Percentiles rank a stretch among this genome's conserved stretches.
Evolutionary conservation across 176 grass and related monocot genomes (phyloP).

Genomic region (Canna indica): DNA sequence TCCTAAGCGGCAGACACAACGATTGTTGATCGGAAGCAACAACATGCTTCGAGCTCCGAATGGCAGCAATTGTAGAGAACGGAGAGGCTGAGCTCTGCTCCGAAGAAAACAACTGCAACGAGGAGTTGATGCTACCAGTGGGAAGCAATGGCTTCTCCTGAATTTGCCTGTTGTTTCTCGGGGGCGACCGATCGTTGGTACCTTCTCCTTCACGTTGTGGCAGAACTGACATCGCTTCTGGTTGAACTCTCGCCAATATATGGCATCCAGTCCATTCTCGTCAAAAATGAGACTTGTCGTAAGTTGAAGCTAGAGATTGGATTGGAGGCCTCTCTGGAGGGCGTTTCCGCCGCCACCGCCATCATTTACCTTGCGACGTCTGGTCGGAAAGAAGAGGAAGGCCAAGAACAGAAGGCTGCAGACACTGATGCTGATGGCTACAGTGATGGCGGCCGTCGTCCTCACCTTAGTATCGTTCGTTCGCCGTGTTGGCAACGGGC

Average conservation of each 20-base stretch:
- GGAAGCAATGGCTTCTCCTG: conserved; percentile 11
- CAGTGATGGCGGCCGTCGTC: conserved; percentile 62
- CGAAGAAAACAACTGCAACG: not conserved
- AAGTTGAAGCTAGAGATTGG: not conserved
- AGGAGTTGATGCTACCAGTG: conserved; percentile 3
- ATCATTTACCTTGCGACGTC: conserved; percentile 20
- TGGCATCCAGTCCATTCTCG: conserved; percentile 83
- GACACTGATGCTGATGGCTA: conserved; percentile 71
- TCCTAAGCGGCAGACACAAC: not conserved
- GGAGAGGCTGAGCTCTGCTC: not conserved
- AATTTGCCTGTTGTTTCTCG: not conserved
- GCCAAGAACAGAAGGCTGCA: conserved; percentile 55
- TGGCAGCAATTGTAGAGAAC: conserved; percentile 26
- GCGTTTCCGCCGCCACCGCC: too few species aligned
- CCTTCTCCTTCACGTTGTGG: conserved; percentile 2
- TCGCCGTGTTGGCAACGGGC: conserved; percentile 6
- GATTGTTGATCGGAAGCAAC: not conserved
- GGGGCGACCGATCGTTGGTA: not conserved
- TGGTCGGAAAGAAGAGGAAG: conserved; percentile 41
- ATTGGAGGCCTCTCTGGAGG: not conserved
- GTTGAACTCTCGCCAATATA: conserved; percentile 68
- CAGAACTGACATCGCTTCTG: conserved; percentile 16
- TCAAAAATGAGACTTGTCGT: conserved; percentile 35
- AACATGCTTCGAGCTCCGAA: not conserved
- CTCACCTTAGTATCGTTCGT: conserved; percentile 31